Conservation (phyloP, 257 asterid genomes). For the Avicennia marina region DNA sequence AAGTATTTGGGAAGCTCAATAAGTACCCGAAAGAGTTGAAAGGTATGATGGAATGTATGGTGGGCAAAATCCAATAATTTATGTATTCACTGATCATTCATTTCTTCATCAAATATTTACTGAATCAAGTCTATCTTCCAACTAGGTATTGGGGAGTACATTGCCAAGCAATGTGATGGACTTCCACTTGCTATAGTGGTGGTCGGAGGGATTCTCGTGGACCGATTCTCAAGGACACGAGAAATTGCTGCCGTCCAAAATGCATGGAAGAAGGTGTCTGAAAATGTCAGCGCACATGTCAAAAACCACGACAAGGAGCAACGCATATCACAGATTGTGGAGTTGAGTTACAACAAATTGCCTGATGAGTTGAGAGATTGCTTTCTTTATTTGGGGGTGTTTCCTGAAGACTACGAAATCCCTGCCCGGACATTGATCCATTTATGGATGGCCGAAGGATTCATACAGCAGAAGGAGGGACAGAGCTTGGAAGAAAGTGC, state of each 20-base stretch:
- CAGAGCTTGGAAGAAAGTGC: conserved; percentile 26
- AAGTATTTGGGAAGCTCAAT: conserved; percentile 29
- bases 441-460: conserved; percentile 48
- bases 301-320: conserved; percentile 20
- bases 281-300: conserved; percentile 18
- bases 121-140: too few species aligned
- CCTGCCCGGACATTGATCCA: conserved; percentile 31
- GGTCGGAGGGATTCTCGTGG: conserved; percentile 45
- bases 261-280: conserved; percentile 36
- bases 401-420: conserved; percentile 34
- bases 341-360: conserved; percentile 41
- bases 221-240: conserved; percentile 11
- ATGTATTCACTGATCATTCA: too few species aligned
- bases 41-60: too few species aligned
- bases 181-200: conserved; percentile 61
- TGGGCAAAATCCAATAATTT: too few species aligned
- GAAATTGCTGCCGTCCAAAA: conserved; percentile 15
- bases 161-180: conserved; percentile 33
- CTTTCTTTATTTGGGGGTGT: conserved; percentile 46
- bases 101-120: too few species aligned
- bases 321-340: conserved; percentile 30
- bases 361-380: conserved; percentile 45
- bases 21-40: conserved; percentile 31
- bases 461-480: conserved; percentile 16
- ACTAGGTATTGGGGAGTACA: conserved; percentile 23